Percentiles rank a stretch among this genome's conserved stretches.
phyloP scores from a whole-genome alignment of 352 stramenopile species.

The Pythium scleroteichum region DNA sequence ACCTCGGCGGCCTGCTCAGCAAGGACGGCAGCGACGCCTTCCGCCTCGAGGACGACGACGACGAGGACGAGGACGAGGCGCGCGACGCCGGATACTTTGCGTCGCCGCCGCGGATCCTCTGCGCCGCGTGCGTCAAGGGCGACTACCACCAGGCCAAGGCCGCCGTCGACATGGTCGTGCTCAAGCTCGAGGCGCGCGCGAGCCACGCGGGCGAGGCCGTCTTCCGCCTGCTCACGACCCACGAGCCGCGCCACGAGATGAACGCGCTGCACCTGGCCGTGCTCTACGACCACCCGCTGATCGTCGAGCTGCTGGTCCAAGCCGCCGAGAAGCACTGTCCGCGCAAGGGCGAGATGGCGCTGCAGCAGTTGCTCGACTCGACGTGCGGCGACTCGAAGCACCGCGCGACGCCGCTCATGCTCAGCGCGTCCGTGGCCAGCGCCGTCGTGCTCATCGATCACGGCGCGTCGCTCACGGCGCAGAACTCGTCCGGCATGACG shows the following conservation, averaged over 20 bases:
- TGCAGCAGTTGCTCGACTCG: constrained; percentile 57
- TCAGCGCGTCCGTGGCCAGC: constrained; percentile 71
- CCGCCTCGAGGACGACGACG: constrained; percentile 29
- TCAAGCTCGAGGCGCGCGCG: constrained; percentile 25
- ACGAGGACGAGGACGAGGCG: constrained; percentile 13
- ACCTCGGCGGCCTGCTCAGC: constrained; percentile 5
- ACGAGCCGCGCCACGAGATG: constrained; percentile 75
- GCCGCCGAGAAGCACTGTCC: constrained; percentile 49
- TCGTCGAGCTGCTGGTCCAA: constrained; percentile 59
- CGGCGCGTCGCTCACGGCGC: constrained; percentile 46
- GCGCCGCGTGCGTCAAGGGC: constrained; percentile 72
- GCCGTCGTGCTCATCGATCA: constrained; percentile 53
- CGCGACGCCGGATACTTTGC: constrained; percentile 42
- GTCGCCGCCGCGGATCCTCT: constrained; percentile 62
- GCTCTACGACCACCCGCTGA: constrained; percentile 70
- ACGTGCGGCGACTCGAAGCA: constrained; percentile 69
- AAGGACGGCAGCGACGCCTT: constrained; percentile 12
- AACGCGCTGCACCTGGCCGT: constrained; percentile 70
- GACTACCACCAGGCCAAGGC: constrained; percentile 73
- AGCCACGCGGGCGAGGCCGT: constrained; percentile 28
- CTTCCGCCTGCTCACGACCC: constrained; percentile 58
- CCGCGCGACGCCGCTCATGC: constrained; percentile 69
- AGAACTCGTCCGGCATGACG: constrained; percentile 82
- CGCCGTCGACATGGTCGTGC: constrained; percentile 60
- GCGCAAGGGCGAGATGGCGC: background rate